These are phyloP conservation scores for Boletus fagicola DNA, from an alignment of 768 basidiomycete species.

Conservation along the genomic window DNA sequence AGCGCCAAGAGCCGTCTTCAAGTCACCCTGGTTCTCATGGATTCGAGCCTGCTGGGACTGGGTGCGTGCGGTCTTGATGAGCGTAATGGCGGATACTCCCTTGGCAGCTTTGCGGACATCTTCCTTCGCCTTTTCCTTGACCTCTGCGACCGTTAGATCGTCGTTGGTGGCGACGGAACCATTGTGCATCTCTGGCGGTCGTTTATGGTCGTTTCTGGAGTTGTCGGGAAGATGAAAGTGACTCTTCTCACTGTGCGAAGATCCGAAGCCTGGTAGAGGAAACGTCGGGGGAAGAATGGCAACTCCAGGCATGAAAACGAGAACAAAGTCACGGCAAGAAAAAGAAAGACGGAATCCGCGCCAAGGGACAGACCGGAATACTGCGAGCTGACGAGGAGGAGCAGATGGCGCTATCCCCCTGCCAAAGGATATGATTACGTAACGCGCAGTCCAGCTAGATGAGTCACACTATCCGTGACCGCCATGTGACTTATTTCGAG, in stretches of 20 bases:
- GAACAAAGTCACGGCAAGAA: background rate
- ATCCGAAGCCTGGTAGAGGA: conserved; percentile 32
- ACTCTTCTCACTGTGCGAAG: conserved; percentile 27
- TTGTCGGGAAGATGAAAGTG: conserved; percentile 12
- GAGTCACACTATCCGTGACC: conserved; percentile 14
- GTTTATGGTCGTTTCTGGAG: conserved; percentile 16
- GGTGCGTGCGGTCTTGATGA: conserved; percentile 61
- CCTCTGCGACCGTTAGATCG: conserved; percentile 41
- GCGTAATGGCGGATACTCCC: conserved; percentile 56
- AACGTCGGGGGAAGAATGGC: conserved; percentile 39
- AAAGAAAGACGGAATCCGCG: background rate
- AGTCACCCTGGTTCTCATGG: conserved; percentile 55
- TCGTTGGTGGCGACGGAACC: conserved; percentile 28
- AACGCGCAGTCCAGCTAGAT: conserved; percentile 21
- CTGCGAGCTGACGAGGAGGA: conserved; percentile 16
- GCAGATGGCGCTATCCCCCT: background rate
- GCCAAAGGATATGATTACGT: conserved; percentile 22
- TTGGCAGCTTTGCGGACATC: conserved; percentile 50
- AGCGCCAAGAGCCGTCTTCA: conserved; percentile 57
- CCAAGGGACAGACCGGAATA: conserved; percentile 12
- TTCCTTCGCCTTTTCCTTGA: conserved; percentile 47
- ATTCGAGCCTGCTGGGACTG: conserved; percentile 54
- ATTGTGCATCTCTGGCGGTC: conserved; percentile 40
- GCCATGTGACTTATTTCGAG: conserved; percentile 8
- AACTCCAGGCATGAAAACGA: conserved; percentile 42